A percentile compares a stretch with the other conserved stretches of the same genome.
Evolutionary conservation across 176 grass and related monocot species (phyloP).

Genomic region (Aegilops umbellulata): DNA sequence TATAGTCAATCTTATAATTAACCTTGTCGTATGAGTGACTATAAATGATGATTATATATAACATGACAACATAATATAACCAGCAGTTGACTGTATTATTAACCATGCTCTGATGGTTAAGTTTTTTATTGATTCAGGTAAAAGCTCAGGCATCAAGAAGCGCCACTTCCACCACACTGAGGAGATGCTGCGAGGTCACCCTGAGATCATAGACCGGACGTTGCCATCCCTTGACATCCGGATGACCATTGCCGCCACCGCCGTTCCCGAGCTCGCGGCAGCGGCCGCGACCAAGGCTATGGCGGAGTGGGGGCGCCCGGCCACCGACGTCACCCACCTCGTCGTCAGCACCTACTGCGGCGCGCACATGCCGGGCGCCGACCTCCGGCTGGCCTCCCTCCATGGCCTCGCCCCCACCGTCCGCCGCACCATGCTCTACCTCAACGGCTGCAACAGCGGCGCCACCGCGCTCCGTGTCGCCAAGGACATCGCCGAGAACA

Average conservation of each 20-base stretch:
- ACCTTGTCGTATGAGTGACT: too few relatives aligned
- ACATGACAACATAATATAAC: too few relatives aligned
- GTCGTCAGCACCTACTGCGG: neutral
- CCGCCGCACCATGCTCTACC: neutral
- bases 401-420: neutral
- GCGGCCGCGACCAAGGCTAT: neutral
- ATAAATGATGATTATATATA: too few relatives aligned
- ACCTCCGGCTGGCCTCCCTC: neutral
- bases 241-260: neutral
- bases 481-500: neutral
- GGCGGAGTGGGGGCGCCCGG: neutral
- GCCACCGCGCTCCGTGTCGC: neutral
- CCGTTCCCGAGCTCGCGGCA: neutral
- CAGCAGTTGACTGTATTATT: too few relatives aligned
- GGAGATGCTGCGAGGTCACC: neutral
- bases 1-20: too few relatives aligned
- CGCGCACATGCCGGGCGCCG: neutral
- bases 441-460: neutral
- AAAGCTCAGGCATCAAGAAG: neutral
- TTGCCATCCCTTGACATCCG: neutral
- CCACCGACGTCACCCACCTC: neutral
- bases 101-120: too few relatives aligned
- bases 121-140: neutral
- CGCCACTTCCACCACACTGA: neutral
- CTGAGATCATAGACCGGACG: neutral